phyloP scores from a whole-genome alignment of 2,329 filamentous ascomycete species.

The Penicillium sp. region DNA sequence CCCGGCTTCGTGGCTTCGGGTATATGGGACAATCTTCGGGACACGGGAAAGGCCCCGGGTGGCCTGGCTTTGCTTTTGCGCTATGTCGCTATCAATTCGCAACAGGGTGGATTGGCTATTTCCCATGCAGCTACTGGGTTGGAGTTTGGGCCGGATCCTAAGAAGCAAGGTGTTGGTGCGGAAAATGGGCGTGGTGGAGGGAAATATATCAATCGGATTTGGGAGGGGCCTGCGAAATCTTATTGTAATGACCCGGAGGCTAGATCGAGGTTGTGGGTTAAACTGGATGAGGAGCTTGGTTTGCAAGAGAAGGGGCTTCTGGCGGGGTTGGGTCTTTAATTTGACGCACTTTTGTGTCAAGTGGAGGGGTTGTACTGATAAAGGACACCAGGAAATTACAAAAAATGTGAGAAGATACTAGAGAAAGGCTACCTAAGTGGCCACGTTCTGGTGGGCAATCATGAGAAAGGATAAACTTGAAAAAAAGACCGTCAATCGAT shows the following conservation, averaged over 20 bases:
- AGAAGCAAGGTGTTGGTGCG: slow-evolving; percentile 2
- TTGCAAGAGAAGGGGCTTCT: slow-evolving; percentile 5
- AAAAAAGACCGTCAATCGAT: not conserved
- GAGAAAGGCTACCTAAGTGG: not conserved
- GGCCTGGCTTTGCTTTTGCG: slow-evolving; percentile 1
- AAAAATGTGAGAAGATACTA: not conserved
- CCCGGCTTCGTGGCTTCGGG: slow-evolving; percentile 18
- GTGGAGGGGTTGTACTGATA: not conserved
- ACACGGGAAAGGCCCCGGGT: not conserved
- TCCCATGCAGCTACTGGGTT: not conserved
- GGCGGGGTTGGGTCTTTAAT: not conserved
- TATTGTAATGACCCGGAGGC: slow-evolving; percentile 1
- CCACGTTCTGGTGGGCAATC: not conserved
- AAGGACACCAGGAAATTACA: not conserved
- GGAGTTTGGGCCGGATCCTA: slow-evolving; percentile 2
- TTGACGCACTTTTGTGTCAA: not conserved
- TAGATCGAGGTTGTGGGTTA: slow-evolving; percentile 5
- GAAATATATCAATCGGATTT: slow-evolving; percentile 12
- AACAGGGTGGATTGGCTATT: slow-evolving; percentile 8
- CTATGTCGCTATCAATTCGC: slow-evolving; percentile 8
- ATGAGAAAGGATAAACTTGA: not conserved
- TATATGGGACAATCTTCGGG: slow-evolving; percentile 10
- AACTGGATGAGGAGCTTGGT: slow-evolving; percentile 6
- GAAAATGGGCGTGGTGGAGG: slow-evolving; percentile 1
- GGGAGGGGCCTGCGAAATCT: not conserved